phyloP scores from a whole-genome alignment of 345 rosid species.

The Bruguiera sexangula region DNA sequence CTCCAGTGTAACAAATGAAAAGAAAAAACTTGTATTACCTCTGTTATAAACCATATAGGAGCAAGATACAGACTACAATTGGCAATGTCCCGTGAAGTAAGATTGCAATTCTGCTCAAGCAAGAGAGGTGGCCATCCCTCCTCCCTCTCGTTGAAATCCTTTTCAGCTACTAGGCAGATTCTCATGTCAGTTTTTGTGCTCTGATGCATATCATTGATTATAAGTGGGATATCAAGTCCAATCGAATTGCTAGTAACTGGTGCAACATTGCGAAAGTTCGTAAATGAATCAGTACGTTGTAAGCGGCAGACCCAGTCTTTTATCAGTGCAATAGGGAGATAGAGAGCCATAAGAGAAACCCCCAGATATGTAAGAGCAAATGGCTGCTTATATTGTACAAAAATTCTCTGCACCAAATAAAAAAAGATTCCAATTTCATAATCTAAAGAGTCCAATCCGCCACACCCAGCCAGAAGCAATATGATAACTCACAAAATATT shows the following conservation, averaged over 20 bases:
- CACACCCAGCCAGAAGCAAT: too few relatives aligned
- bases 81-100: conserved; percentile 38
- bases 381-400: conserved; percentile 51
- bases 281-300: conserved; percentile 6
- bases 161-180: conserved; percentile 21
- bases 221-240: conserved; percentile 44
- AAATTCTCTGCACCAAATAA: conserved; percentile 44
- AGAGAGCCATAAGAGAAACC: conserved; percentile 61
- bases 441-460: too few relatives aligned
- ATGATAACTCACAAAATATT: too few relatives aligned
- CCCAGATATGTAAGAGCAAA: conserved; percentile 61
- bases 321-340: conserved; percentile 46
- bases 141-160: conserved; percentile 45
- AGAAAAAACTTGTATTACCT: conserved; percentile 31
- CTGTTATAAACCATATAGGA: conserved; percentile 66
- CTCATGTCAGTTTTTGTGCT: conserved; percentile 20
- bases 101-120: conserved; percentile 15
- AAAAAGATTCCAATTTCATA: background rate
- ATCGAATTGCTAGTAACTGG: conserved; percentile 16
- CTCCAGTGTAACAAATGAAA: too few relatives aligned
- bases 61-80: conserved; percentile 51
- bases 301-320: conserved; percentile 43
- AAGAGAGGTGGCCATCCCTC: conserved; percentile 39
- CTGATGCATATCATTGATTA: conserved; percentile 25
- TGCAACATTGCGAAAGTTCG: conserved; percentile 7